Base-by-base conservation (phyloP, 345 rosid species). In the Trapa bicornis region DNA sequence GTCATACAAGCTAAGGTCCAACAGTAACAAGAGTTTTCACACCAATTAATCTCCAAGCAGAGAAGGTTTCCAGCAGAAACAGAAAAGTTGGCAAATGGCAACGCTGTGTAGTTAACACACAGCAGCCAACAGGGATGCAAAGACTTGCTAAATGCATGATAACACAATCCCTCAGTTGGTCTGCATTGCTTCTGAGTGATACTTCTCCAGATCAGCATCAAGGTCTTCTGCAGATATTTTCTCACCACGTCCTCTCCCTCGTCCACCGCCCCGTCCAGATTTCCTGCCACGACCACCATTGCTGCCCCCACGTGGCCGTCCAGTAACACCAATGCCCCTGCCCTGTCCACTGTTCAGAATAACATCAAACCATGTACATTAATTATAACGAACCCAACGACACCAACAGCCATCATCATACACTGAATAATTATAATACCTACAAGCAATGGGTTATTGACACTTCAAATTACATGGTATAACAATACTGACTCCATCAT, bases 181-280 rank as follows among this genome's bases (percentile, higher is more conserved):
- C 81, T 91, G 83, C 99, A 95, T 91, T 57, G 90, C 79, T 74
- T 79, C 92, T 2, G 93, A 64, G 69, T 86, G 91, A 73, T 91
- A 95, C 79, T 87, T 89, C 75, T 83, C 98, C 73, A 95, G 79
- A 80, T 95, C 97, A 22, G 99, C 98, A 65, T 95, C 98, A 64
- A 91, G 96, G 79, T 89, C 98, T 65, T 91, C 98, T 0, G 94
- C 96, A 60, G 99, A 95, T 57, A 89, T 69, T 75, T 86, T 89
- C 68, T 89, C 96, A 13, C 68, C 65, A 4, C 74, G 68, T n/a
- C 69, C 67, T 64, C 81, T 84, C 69, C 92, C 96, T 53, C 88
- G 71, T 47, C 88, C 94, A 42, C 89, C 80, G 16, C 88, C 86
- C 38, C 88, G 77, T 72, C 88, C 86, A 39, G 41, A 47, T 39